Evolutionary conservation across 306 rosid genomes (phyloP), one percentile per base, ranked within the genome.

Genomic region (Vachellia pachyceras): DNA sequence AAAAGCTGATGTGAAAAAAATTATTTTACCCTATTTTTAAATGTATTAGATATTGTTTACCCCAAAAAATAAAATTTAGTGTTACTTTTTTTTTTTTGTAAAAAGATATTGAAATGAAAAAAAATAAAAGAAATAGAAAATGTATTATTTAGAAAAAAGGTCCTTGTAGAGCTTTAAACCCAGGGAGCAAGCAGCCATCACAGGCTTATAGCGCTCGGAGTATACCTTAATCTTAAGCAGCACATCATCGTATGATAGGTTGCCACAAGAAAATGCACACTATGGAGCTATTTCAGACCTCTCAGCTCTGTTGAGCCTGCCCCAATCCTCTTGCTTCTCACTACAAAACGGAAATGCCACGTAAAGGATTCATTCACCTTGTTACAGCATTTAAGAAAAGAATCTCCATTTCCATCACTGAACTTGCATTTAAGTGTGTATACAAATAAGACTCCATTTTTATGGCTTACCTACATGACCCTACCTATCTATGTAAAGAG

Each of bases 361-460:
- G 87, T 76, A 77, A 86, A 81, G 85, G 77, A 83, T 86, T 86
- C 60, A 61, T 86, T 86, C 60, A 61, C 35, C 89, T 86, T 68
- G 83, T 80, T 80, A 69, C 77, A 29, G 36, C 33, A 5, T 66
- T 54, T 80, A 86, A 80, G 89, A 63, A 80, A 86, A 78, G 89
- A 83, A 86, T 86, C 79, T 76, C 2, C 37, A 36, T 73, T 49
- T 20, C n/a, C 67, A n/a, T 9, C n/a, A n/a, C 7, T n/a, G 10
- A 41, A 10, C 15, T 68, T n/a, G 52, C 25, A 41, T 41, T n/a
- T 41, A 17, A 47, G 10, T 29, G 33, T 29, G 33, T 29, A 29
- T 29, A 29, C 33, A 29, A 18, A 22, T 42, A 71, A 72, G 47
- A 44, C 44, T 72, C 58, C 3, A 7, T 72, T 72, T 47, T 72